Evolutionary conservation across 352 stramenopile genomes (phyloP), one percentile per base, ranked within the genome.

Genomic region (Pythium dissimile): DNA sequence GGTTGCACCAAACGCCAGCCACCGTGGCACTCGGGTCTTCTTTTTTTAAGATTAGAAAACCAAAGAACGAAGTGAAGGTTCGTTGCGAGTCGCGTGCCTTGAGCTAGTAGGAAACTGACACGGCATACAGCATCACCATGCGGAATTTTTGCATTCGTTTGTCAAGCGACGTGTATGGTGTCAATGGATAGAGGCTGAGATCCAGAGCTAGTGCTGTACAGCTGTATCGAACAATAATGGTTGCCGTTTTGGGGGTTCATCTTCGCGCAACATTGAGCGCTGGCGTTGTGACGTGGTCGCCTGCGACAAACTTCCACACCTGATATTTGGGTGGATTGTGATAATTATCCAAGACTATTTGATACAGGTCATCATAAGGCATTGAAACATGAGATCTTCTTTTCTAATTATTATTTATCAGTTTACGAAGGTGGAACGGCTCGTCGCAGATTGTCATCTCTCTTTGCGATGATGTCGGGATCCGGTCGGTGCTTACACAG

Each of bases 211-310:
- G 38, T 45, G 11, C 11, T 45, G 11, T 45, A 18, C 15, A 11
- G 38, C 38, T 45, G 15, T 11, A 18, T 45, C 11, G 11, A 45
- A 45, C 38, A 45, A 23, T 18, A 18, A 45, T 11, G 38, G 21
- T 45, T 45, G 21, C 38, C 23, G 43, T 62, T 62, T 50, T 54
- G 54, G 54, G 10, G 54, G 55, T 63, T 11, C 46, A 50, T 16
- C 18, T 48, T 63, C 35, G 34, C 48, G 55, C 55, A 62, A 63
- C 55, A 63, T 56, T 56, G 18, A 24, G 20, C 6, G 16, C 3
- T 18, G 5, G 5, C 0, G 1, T 4, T 31, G 1, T 49, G 54
- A 62, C 34, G 54, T 54, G 32, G 44, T 54, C 41, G 37, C 8
- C 16, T 1, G 28, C 34, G 1, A 13, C 18, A 23, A 12, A 38